Conservation (phyloP, 2,329 filamentous ascomycete species). For the Monosporascus sp. region DNA sequence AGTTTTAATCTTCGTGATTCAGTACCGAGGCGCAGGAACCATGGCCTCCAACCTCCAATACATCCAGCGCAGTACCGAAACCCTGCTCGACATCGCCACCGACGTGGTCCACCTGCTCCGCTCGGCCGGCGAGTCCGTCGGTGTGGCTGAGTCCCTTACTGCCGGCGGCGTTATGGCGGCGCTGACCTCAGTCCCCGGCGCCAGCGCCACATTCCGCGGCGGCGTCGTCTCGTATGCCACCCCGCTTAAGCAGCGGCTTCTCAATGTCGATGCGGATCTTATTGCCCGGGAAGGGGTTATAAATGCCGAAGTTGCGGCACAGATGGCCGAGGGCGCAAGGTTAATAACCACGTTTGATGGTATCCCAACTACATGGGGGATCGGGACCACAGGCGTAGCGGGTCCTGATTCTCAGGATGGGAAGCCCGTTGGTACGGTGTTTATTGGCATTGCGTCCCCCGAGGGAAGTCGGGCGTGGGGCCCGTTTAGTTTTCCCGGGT, state of each 20-base stretch:
- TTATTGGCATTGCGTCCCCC: conserved; percentile 14
- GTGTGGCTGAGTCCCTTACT: conserved; percentile 28
- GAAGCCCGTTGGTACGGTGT: conserved; percentile 17
- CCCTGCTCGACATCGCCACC: conserved; percentile 5
- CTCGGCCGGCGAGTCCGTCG: not conserved
- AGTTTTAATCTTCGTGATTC: too few relatives aligned
- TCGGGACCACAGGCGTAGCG: conserved; percentile 21
- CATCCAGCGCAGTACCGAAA: conserved; percentile 1
- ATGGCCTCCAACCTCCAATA: conserved; percentile 1
- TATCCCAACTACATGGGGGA: conserved; percentile 16
- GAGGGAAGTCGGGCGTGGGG: conserved; percentile 9
- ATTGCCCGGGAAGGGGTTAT: conserved; percentile 20
- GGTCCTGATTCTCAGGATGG: conserved; percentile 21
- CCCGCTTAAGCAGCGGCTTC: conserved; percentile 21
- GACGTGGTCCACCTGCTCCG: conserved; percentile 7
- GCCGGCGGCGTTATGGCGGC: conserved; percentile 27
- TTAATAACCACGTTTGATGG: conserved; percentile 6
- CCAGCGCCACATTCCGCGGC: conserved; percentile 27
- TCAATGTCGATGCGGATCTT: conserved; percentile 17
- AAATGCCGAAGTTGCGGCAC: conserved; percentile 18
- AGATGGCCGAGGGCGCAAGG: conserved; percentile 15
- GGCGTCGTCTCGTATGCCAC: conserved; percentile 29
- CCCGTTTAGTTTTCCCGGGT: conserved; percentile 17
- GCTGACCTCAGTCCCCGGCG: conserved; percentile 24
- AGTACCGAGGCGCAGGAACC: not conserved